Conservation (phyloP, 2,329 filamentous ascomycete genomes). For the Aspergillus caelatus region DNA sequence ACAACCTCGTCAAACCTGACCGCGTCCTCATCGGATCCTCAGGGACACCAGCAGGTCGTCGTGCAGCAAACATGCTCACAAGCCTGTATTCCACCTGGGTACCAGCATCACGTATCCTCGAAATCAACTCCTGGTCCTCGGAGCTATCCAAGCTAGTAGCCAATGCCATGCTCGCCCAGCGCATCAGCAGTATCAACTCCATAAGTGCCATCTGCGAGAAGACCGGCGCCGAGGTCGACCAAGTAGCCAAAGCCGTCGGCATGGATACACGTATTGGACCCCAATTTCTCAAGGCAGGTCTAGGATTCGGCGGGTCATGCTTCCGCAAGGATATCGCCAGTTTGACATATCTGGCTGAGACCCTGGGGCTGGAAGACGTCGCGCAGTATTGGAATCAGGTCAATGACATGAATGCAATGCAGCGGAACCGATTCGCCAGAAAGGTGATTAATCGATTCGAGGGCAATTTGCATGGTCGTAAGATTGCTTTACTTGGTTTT, state of each 20-base stretch:
- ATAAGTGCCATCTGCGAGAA: constrained; percentile 79
- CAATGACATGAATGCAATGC: constrained; percentile 75
- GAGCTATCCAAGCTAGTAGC: constrained; percentile 78
- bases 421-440: constrained; percentile 68
- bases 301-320: constrained; percentile 79
- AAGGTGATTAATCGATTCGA: constrained; percentile 69
- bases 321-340: constrained; percentile 80
- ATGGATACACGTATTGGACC: constrained; percentile 71
- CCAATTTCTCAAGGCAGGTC: constrained; percentile 72
- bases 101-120: constrained; percentile 66
- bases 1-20: constrained; percentile 70
- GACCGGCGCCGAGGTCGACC: constrained; percentile 74
- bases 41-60: constrained; percentile 60
- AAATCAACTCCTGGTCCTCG: constrained; percentile 74
- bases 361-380: constrained; percentile 69
- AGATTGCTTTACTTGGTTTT: constrained; percentile 72
- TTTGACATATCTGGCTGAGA: constrained; percentile 73
- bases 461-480: constrained; percentile 70
- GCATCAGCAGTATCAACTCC: constrained; percentile 79
- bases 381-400: constrained; percentile 76
- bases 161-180: constrained; percentile 79
- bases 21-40: constrained; percentile 75
- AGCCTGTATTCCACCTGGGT: constrained; percentile 74
- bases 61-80: constrained; percentile 66
- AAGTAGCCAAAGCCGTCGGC: constrained; percentile 69